Conservation (phyloP, 169 alveolate species). For the Ichthyophthirius multifiliis region DNA sequence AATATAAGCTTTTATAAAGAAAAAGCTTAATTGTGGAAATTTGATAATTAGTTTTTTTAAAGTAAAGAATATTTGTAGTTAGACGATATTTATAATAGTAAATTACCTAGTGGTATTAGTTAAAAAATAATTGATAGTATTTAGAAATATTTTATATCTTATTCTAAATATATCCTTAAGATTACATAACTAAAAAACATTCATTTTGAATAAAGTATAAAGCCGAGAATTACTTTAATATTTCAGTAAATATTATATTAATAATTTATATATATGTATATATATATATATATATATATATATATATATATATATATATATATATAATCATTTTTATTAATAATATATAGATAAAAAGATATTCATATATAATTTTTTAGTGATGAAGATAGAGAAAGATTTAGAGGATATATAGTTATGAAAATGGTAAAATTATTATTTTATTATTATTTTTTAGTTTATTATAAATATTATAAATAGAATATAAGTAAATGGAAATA, state of each 20-base stretch:
- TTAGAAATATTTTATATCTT: no score
- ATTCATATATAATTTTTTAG: neutral
- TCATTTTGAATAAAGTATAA: no score
- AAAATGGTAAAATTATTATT: neutral
- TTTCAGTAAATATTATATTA: neutral
- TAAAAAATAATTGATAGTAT: no score
- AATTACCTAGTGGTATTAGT: no score
- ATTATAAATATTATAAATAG: neutral
- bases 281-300: neutral
- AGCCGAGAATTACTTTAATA: no score
- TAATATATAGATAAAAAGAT: neutral
- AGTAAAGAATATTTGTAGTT: no score
- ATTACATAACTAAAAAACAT: no score
- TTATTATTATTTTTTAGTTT: neutral
- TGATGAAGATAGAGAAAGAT: conserved; percentile 8
- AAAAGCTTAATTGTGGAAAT: no score
- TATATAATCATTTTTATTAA: neutral
- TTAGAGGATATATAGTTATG: neutral
- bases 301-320: neutral
- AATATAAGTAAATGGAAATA: neutral
- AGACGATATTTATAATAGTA: no score
- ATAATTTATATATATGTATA: neutral
- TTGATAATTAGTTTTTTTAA: no score
- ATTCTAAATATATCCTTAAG: no score
- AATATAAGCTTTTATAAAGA: no score